Evolutionary conservation across 306 rosid genomes (phyloP).

Genomic region (Prunus kanzakura): DNA sequence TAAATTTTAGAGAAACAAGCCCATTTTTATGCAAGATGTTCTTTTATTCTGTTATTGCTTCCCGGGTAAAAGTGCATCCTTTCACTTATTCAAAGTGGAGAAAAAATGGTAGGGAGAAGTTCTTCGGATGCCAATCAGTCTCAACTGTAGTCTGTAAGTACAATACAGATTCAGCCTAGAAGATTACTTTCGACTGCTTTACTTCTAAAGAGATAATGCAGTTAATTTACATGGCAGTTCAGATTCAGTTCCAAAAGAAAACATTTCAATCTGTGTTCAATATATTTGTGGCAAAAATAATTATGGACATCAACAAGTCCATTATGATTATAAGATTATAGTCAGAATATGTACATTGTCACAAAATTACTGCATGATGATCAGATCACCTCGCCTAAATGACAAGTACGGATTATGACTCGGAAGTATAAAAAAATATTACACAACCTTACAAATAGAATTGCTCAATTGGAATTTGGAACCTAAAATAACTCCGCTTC

Average conservation of each 20-base stretch:
- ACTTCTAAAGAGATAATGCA: too few relatives aligned
- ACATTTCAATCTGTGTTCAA: neutral
- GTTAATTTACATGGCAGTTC: neutral
- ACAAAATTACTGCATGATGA: slow-evolving; percentile 11
- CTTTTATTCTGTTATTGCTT: too few relatives aligned
- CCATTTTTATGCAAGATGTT: too few relatives aligned
- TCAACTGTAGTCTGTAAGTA: too few relatives aligned
- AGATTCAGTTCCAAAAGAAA: neutral
- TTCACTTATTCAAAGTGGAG: too few relatives aligned
- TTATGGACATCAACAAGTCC: neutral
- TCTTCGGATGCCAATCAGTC: too few relatives aligned
- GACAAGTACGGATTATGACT: slow-evolving; percentile 5
- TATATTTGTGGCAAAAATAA: neutral
- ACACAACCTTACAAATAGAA: slow-evolving; percentile 22
- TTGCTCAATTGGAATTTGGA: slow-evolving; percentile 14
- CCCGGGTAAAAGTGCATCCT: too few relatives aligned
- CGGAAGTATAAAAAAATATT: slow-evolving; percentile 18
- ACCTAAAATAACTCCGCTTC: slow-evolving; percentile 44
- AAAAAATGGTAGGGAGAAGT: too few relatives aligned
- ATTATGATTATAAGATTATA: neutral
- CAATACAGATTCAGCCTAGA: too few relatives aligned
- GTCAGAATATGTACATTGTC: neutral
- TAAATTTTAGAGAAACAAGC: too few relatives aligned
- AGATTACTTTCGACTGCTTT: too few relatives aligned
- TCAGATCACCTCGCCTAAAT: slow-evolving; percentile 7